Percentiles rank a stretch among this genome's conserved stretches.
phyloP scores from a whole-genome alignment of 2,329 filamentous ascomycete genomes.

The Chaetomium strumarium region DNA sequence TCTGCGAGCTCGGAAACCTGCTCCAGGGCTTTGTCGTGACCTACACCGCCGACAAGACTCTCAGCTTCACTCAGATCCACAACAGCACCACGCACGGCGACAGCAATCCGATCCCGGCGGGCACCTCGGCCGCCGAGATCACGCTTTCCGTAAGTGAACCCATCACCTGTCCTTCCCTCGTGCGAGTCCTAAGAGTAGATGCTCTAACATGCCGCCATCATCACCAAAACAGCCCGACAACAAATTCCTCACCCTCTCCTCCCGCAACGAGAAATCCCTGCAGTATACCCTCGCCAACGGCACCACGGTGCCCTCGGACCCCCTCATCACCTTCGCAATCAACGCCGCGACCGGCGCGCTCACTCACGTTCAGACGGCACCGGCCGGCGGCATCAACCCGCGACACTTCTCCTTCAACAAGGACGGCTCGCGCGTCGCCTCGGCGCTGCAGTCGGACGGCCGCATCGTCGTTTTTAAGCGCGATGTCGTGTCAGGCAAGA shows the following conservation, averaged over 20 bases:
- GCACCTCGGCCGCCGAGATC: constrained; percentile 50
- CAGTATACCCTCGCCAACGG: constrained; percentile 40
- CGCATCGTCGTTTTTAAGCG: constrained; percentile 57
- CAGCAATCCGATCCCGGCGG: constrained; percentile 34
- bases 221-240: constrained; percentile 43
- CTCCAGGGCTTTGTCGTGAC: constrained; percentile 51
- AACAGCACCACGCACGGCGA: constrained; percentile 43
- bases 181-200: not conserved
- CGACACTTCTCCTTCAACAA: constrained; percentile 63
- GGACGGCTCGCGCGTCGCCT: constrained; percentile 57
- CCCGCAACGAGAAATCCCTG: constrained; percentile 57
- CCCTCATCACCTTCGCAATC: constrained; percentile 58
- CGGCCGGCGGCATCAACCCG: constrained; percentile 59
- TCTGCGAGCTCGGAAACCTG: constrained; percentile 55
- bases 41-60: constrained; percentile 40
- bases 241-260: constrained; percentile 61
- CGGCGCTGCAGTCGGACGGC: constrained; percentile 57
- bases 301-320: constrained; percentile 51
- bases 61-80: constrained; percentile 44
- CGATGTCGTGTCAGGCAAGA: constrained; percentile 51
- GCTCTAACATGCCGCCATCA: not conserved
- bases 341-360: constrained; percentile 49
- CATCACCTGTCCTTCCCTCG: not conserved
- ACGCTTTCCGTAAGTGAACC: constrained; percentile 45
- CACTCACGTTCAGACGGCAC: constrained; percentile 49